These are phyloP conservation scores for Solanum corneliomulleri DNA, from an alignment of 257 asterid genomes.

Conservation along the genomic window DNA sequence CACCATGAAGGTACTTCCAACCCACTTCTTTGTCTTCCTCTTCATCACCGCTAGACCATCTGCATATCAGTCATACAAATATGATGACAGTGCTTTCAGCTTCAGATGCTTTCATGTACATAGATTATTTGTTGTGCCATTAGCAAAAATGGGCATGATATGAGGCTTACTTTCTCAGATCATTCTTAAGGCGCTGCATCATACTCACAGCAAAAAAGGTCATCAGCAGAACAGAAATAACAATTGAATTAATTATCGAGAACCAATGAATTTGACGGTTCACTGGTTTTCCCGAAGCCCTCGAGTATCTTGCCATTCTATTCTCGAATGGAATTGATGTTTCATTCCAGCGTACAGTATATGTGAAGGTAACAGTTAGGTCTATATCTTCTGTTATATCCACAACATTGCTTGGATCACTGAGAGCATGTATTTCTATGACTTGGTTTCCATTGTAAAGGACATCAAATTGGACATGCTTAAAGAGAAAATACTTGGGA, in stretches of 20 bases:
- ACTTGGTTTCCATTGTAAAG: constrained; percentile 58
- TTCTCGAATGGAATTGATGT: constrained; percentile 29
- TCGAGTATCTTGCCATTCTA: constrained; percentile 60
- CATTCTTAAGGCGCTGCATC: constrained; percentile 62
- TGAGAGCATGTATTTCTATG: constrained; percentile 56
- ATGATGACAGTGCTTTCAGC: not conserved
- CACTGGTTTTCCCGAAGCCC: constrained; percentile 44
- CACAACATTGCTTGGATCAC: constrained; percentile 58
- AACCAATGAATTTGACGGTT: constrained; percentile 60
- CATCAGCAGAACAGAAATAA: constrained; percentile 42
- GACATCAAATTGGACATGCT: constrained; percentile 59
- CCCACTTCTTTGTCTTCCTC: constrained; percentile 84
- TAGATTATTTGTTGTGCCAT: not conserved
- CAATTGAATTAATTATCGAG: constrained; percentile 48
- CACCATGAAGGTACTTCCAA: constrained; percentile 66
- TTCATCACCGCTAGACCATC: constrained; percentile 63
- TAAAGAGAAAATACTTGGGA: constrained; percentile 51
- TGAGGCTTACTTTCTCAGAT: constrained; percentile 54
- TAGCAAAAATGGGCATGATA: constrained; percentile 7
- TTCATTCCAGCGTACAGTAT: constrained; percentile 52
- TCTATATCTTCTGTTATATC: constrained; percentile 60
- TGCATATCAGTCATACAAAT: constrained; percentile 11
- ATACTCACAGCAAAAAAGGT: constrained; percentile 52
- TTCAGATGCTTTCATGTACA: not conserved
- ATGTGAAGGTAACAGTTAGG: constrained; percentile 44